A percentile compares a stretch with the other conserved stretches of the same genome.
phyloP scores from a whole-genome alignment of 2,329 filamentous ascomycete species.

The Fusarium sp. region DNA sequence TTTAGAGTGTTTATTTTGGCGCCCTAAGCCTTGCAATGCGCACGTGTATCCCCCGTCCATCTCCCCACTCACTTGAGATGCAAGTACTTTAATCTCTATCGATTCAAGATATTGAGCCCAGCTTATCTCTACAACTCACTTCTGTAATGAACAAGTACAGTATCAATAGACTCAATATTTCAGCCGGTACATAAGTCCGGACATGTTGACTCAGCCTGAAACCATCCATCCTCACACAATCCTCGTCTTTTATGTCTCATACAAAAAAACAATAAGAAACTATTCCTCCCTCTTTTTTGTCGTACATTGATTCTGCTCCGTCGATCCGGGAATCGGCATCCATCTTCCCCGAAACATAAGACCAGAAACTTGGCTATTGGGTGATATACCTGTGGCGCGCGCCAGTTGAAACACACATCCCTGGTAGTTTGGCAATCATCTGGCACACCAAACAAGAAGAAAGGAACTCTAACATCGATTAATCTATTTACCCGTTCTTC shows the following conservation, averaged over 20 bases:
- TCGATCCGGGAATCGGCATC: constrained; percentile 35
- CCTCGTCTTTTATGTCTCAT: constrained; percentile 2
- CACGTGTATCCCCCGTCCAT: constrained; percentile 33
- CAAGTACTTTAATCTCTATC: constrained; percentile 4
- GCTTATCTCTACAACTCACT: background rate
- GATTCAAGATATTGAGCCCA: background rate
- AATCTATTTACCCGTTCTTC: constrained; percentile 2
- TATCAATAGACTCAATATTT: background rate
- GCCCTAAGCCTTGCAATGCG: constrained; percentile 22
- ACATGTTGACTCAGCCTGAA: constrained; percentile 27
- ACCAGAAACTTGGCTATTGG: constrained; percentile 3
- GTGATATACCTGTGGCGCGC: constrained; percentile 40
- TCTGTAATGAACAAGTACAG: background rate
- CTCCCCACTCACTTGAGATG: background rate
- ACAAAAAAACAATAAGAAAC: background rate
- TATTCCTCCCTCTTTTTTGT: background rate
- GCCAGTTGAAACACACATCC: constrained; percentile 45
- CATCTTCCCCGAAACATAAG: constrained; percentile 33
- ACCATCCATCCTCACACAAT: constrained; percentile 25
- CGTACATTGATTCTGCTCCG: constrained; percentile 9
- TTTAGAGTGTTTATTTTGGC: background rate
- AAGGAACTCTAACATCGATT: constrained; percentile 1
- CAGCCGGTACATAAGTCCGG: constrained; percentile 3
- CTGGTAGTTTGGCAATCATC: constrained; percentile 5
- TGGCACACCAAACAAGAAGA: constrained; percentile 14